A percentile compares a stretch with the other conserved stretches of the same genome.
Conservation (phyloP, 352 stramenopile species). For the Phytophthora chlamydospora region DNA sequence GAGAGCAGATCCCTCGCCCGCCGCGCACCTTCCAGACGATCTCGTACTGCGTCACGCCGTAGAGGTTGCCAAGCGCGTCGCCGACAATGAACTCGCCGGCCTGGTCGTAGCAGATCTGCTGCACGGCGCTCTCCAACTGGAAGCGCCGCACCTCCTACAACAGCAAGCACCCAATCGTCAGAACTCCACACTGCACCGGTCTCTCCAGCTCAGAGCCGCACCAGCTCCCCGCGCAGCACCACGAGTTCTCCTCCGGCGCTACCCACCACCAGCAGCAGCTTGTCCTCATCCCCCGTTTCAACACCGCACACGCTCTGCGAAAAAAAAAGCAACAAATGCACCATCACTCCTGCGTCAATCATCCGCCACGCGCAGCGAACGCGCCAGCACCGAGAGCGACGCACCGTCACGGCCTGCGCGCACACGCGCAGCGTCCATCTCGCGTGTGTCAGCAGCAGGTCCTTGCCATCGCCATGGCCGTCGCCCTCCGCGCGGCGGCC, state of each 20-base stretch:
- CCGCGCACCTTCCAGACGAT: conserved; percentile 56
- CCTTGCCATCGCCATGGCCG: background rate
- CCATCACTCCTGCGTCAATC: conserved; percentile 16
- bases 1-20: background rate
- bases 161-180: conserved; percentile 6
- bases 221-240: conserved; percentile 49
- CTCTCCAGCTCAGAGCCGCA: conserved; percentile 2
- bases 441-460: conserved; percentile 23
- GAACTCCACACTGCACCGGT: background rate
- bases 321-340: conserved; percentile 16
- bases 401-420: conserved; percentile 35
- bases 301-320: conserved; percentile 46
- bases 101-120: conserved; percentile 39
- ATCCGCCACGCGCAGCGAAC: conserved; percentile 13
- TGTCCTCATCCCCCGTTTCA: conserved; percentile 24
- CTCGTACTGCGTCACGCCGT: conserved; percentile 59
- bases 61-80: conserved; percentile 51
- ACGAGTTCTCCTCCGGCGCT: conserved; percentile 51
- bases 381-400: conserved; percentile 8
- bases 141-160: conserved; percentile 55
- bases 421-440: conserved; percentile 23
- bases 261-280: conserved; percentile 44
- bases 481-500: background rate
- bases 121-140: conserved; percentile 52
- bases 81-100: conserved; percentile 50